Evolutionary conservation across 164 flowering plant species (phyloP).

Genomic region (Vitis rupestris): DNA sequence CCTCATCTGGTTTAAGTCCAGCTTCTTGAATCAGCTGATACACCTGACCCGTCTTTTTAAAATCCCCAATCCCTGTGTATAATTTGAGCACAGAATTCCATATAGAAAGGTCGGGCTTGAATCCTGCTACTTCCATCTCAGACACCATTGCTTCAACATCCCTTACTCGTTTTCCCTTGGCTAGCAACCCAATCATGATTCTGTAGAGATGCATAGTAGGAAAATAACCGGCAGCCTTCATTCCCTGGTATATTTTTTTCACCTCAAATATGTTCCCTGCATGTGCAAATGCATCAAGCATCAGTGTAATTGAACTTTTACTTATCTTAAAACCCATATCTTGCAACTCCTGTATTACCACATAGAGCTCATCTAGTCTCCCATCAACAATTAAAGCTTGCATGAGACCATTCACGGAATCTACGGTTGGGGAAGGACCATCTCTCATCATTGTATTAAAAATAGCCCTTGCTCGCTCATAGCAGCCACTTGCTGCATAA

Average conservation of each 20-base stretch:
- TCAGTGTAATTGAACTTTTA: constrained; percentile 81
- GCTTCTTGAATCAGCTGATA: constrained; percentile 51
- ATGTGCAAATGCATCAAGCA: constrained; percentile 91
- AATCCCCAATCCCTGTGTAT: constrained; percentile 69
- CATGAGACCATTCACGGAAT: constrained; percentile 76
- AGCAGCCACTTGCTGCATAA: constrained; percentile 84
- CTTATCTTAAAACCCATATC: constrained; percentile 94
- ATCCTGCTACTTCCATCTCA: constrained; percentile 92
- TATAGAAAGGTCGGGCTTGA: constrained; percentile 78
- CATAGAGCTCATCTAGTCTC: constrained; percentile 84
- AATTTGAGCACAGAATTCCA: constrained; percentile 75
- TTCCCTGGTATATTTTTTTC: constrained; percentile 86
- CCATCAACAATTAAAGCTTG: constrained; percentile 80
- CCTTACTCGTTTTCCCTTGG: constrained; percentile 71
- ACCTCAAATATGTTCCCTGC: constrained; percentile 84
- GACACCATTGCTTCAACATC: constrained; percentile 86
- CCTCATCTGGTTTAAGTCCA: constrained; percentile 77
- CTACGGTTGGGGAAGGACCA: constrained; percentile 88
- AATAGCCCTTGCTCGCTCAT: constrained; percentile 90
- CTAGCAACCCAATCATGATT: constrained; percentile 63
- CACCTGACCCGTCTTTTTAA: constrained; percentile 60
- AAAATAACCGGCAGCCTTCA: constrained; percentile 95
- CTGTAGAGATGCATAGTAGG: constrained; percentile 93
- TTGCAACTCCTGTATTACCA: constrained; percentile 86
- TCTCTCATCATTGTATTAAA: constrained; percentile 89